Conservation (phyloP, 2,329 filamentous ascomycete genomes). For the Trichoderma harzianum region DNA sequence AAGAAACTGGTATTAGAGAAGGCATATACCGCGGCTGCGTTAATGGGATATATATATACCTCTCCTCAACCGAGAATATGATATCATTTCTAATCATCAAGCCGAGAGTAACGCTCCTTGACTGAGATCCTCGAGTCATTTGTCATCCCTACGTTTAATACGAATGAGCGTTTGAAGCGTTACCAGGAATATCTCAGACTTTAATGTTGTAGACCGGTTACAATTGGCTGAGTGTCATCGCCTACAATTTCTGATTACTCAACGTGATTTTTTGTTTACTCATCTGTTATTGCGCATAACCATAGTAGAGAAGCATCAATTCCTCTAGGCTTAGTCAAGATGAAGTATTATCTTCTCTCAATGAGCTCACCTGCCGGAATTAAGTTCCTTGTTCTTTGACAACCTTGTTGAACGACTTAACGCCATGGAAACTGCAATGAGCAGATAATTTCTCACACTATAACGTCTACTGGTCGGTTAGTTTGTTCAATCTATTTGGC, state of each 20-base stretch:
- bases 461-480: background rate
- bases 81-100: background rate
- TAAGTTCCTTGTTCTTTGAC: no score
- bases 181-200: background rate
- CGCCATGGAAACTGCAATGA: background rate
- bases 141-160: background rate
- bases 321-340: background rate
- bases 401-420: background rate
- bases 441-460: background rate
- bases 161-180: background rate
- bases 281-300: background rate
- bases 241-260: background rate
- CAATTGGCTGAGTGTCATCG: background rate
- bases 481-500: background rate
- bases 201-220: background rate
- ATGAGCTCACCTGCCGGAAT: no score
- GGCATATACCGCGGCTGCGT: background rate
- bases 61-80: background rate
- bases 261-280: background rate
- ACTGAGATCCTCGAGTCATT: background rate
- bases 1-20: background rate
- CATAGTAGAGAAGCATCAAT: background rate
- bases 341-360: no score
- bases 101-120: background rate
- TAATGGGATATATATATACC: background rate